Conservation (phyloP, 805 yeast species). For the Cyberlindnera galapagoensis region DNA sequence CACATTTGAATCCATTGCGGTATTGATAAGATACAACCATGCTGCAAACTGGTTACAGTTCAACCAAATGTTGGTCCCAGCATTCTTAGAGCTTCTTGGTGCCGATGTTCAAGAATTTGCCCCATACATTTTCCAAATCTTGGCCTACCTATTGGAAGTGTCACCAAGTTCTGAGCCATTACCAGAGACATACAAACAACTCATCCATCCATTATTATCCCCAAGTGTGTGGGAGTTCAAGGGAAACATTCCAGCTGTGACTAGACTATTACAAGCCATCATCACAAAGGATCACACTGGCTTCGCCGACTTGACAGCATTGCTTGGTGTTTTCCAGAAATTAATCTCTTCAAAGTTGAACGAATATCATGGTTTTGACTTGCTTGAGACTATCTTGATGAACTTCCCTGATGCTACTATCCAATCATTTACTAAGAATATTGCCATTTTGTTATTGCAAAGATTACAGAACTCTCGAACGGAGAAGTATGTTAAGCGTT, state of each 20-base stretch:
- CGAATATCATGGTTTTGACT: slow-evolving; percentile 79
- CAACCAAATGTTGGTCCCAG: slow-evolving; percentile 51
- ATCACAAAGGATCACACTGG: slow-evolving; percentile 31
- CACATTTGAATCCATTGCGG: slow-evolving; percentile 82
- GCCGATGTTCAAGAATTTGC: slow-evolving; percentile 90
- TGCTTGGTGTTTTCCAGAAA: slow-evolving; percentile 95
- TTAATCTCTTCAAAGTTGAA: slow-evolving; percentile 77
- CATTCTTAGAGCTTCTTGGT: slow-evolving; percentile 58
- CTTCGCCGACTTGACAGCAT: slow-evolving; percentile 56
- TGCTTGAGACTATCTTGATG: slow-evolving; percentile 62
- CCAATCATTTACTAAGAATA: slow-evolving; percentile 54
- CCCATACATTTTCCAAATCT: slow-evolving; percentile 88
- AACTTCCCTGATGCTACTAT: slow-evolving; percentile 46
- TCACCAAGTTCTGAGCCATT: slow-evolving; percentile 43
- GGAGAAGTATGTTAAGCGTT: slow-evolving; percentile 68
- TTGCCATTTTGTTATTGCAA: slow-evolving; percentile 70
- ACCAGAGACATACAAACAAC: slow-evolving; percentile 57
- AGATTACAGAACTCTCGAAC: slow-evolving; percentile 78
- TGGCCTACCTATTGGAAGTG: slow-evolving; percentile 68
- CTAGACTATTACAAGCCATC: slow-evolving; percentile 69
- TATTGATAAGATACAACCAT: slow-evolving; percentile 50
- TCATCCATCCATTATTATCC: slow-evolving; percentile 76
- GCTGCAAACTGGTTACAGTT: slow-evolving; percentile 28
- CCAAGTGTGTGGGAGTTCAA: slow-evolving; percentile 91
- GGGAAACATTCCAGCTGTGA: slow-evolving; percentile 92